Evolutionary conservation across 495 filamentous ascomycete genomes (phyloP), one percentile per base, ranked within the genome.

Genomic region (Xylaria longipes): DNA sequence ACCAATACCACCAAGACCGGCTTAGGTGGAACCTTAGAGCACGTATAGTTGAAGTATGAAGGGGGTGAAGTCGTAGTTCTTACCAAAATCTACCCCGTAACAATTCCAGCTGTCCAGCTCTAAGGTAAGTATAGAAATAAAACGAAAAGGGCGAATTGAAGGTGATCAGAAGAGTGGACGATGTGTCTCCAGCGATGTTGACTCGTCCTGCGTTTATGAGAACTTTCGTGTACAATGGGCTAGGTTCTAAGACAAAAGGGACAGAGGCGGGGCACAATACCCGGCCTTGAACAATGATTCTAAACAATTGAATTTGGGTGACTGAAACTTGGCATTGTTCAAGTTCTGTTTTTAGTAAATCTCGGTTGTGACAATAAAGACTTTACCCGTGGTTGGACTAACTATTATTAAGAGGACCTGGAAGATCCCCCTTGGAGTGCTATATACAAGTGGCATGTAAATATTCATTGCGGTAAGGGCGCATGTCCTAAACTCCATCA

Each of bases 11-110:
- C 57, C 33, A 63, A 64, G 58, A 25, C 68, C 58, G 31, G 58
- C 58, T 70, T 56, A n/a, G 57, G 57, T 48, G 12, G 29, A 25
- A 25, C 7, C 67, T 39, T 25, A 61, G 56, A 69, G 50, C 50
- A 39, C 45, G 65, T 46, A 52, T 20, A 60, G 37, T 35, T 39
- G 17, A 39, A 33, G 20, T 45, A 54, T 43, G 29, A 60, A 46
- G 33, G 25, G 27, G 29, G 12, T 45, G 22, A 35, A 15, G 56
- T 35, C 1, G 1, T 41, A 20, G 3, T 48, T 29, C 20, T 61
- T 46, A n/a, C 2, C 8, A 22, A 22, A 7, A 15, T 9, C 14
- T 41, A 46, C 37, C 37, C 39, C 25, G 14, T 45, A 22, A 11
- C 17, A 50, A 35, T 43, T 17, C 3, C 33, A 14, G 8, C 54